phyloP scores from a whole-genome alignment of 1,139 yeast genomes.

The Blastobotrys aristatus region DNA sequence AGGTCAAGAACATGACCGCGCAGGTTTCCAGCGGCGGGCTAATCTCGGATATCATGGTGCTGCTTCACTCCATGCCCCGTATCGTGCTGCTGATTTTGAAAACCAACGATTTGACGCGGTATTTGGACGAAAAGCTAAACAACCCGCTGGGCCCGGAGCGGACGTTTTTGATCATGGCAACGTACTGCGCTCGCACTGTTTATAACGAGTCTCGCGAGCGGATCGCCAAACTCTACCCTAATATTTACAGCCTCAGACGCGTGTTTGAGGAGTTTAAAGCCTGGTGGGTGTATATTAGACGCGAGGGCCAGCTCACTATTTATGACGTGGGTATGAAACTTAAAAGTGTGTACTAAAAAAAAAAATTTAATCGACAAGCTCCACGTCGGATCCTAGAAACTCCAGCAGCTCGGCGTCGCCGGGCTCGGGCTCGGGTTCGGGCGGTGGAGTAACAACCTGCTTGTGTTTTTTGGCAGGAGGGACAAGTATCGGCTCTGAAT shows the following conservation, averaged over 20 bases:
- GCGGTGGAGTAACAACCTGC: not conserved
- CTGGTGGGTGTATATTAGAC: slow-evolving; percentile 50
- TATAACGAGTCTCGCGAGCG: slow-evolving; percentile 56
- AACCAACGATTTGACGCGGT: slow-evolving; percentile 89
- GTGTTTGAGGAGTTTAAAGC: slow-evolving; percentile 24
- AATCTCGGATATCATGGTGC: slow-evolving; percentile 70
- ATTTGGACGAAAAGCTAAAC: slow-evolving; percentile 74
- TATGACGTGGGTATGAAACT: slow-evolving; percentile 47
- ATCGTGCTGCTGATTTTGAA: slow-evolving; percentile 80
- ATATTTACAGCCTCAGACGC: slow-evolving; percentile 32
- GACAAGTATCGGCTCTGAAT: not conserved
- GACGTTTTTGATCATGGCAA: slow-evolving; percentile 83
- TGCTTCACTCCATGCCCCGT: slow-evolving; percentile 76
- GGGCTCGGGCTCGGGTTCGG: not conserved
- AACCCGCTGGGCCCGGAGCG: slow-evolving; percentile 86
- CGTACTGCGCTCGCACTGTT: slow-evolving; percentile 79
- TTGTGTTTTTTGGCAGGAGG: too few species aligned
- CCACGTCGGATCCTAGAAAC: not conserved
- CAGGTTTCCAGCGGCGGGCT: slow-evolving; percentile 54
- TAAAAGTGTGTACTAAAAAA: slow-evolving; percentile 15
- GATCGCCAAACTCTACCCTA: slow-evolving; percentile 32
- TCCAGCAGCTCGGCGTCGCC: not conserved
- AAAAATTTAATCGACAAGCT: not conserved
- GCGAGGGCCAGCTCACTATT: slow-evolving; percentile 49
- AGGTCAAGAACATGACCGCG: slow-evolving; percentile 58